Percentiles rank a stretch among this genome's conserved stretches.
phyloP scores from a whole-genome alignment of 2,329 filamentous ascomycete genomes.

The Huntiella bhutanensis region DNA sequence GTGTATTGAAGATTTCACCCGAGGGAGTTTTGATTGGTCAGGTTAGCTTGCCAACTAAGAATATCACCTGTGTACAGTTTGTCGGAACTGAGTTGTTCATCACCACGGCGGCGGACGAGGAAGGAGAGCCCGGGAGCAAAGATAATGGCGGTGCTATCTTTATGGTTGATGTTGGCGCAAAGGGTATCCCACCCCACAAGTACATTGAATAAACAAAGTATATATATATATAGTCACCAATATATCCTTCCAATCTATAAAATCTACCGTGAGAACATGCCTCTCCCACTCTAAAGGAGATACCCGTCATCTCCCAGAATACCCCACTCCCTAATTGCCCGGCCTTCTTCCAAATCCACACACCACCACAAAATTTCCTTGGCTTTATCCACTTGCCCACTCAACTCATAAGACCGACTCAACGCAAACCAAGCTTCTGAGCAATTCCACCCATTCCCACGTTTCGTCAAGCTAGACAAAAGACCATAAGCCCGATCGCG shows the following conservation, averaged over 20 bases:
- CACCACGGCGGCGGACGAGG: constrained; percentile 53
- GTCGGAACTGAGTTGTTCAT: constrained; percentile 58
- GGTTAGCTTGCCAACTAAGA: constrained; percentile 56
- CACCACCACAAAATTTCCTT: constrained; percentile 96
- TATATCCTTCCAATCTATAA: no score
- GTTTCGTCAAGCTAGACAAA: constrained; percentile 63
- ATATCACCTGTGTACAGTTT: constrained; percentile 68
- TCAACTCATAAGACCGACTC: constrained; percentile 71
- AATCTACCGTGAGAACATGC: not conserved
- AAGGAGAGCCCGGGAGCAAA: constrained; percentile 41
- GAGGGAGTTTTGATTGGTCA: constrained; percentile 54
- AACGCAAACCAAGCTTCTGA: constrained; percentile 87
- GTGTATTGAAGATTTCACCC: constrained; percentile 56
- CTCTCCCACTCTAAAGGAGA: constrained; percentile 20
- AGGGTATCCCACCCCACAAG: constrained; percentile 42
- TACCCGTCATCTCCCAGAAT: constrained; percentile 49
- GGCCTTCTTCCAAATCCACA: constrained; percentile 77
- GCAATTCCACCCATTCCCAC: constrained; percentile 75
- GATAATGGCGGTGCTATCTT: constrained; percentile 51
- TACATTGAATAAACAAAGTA: constrained; percentile 31
- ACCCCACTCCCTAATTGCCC: constrained; percentile 61
- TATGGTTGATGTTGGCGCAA: constrained; percentile 55
- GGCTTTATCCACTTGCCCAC: constrained; percentile 68
- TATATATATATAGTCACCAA: not conserved
- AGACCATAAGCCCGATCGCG: constrained; percentile 77